Evolutionary conservation across 73 alveolate genomes (phyloP), one percentile per base, ranked within the genome.

Genomic region (Urostyla sp.): DNA sequence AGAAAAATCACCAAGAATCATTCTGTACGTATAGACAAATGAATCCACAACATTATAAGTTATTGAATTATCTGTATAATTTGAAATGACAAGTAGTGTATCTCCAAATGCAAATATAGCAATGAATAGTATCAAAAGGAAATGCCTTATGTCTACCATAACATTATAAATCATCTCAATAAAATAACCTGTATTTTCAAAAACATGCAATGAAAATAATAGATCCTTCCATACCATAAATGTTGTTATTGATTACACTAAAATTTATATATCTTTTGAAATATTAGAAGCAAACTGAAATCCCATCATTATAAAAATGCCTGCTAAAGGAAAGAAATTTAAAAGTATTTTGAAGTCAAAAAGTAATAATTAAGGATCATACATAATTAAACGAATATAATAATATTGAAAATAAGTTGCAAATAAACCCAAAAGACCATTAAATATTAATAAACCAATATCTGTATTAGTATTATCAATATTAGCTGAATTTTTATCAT

Each of bases 191-290:
- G 77, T 59, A 15, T 16, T 4, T 37, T 38, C 36, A 32, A 10
- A 35, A 8, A 59, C 36, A 20, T 55, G 28, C 23, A 59, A 34
- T 27, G 36, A 59, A 32, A 27, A 69, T 5, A 69, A 40, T 7
- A 69, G 28, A 51, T 69, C 49, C 15, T 46, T 16, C 83, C 83
- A 69, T 50, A 59, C 31, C 21, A 77, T 34, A 21, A 77, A 46
- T 10, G 75, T 34, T 0, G 28, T 32, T 1, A 77, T 24, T 0
- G 81, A 36, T 1, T 8, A 4, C 13, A 69, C 28, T 26, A 46
- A 24, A 7, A 48, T 50, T 2, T 1, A 20, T n/a, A 32, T 43
- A 1, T 6, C 37, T 2, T 45, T 81, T n/a, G n/a, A n/a, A n/a
- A n/a, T n/a, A n/a, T n/a, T n/a, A n/a, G n/a, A n/a, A n/a, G n/a